Evolutionary conservation across 331 rosid genomes (phyloP).

Genomic region (Rosa hybrid): DNA sequence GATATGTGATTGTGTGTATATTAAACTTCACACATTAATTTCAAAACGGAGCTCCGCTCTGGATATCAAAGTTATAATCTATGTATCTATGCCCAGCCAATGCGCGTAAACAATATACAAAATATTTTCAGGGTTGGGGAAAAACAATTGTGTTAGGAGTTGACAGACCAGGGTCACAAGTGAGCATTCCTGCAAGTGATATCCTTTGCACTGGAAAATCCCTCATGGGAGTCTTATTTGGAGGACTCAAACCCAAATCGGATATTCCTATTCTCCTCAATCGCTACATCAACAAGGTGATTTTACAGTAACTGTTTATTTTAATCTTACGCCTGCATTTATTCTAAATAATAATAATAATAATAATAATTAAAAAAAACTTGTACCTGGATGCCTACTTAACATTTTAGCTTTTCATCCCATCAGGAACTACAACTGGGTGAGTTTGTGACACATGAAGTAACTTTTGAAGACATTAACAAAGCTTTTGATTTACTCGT

Average conservation of each 20-base stretch:
- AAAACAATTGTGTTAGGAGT: constrained; percentile 75
- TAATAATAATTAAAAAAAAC: too few species aligned
- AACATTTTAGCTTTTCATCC: not conserved
- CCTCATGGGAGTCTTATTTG: constrained; percentile 67
- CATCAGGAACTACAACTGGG: constrained; percentile 61
- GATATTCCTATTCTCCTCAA: constrained; percentile 68
- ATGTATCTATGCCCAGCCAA: not conserved
- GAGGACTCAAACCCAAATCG: constrained; percentile 81
- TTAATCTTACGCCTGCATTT: too few species aligned
- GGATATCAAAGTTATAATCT: not conserved
- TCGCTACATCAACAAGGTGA: constrained; percentile 76
- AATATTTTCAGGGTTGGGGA: constrained; percentile 79
- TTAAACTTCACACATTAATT: too few species aligned
- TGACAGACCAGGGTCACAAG: constrained; percentile 53
- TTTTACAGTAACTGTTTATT: not conserved
- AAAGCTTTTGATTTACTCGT: constrained; percentile 67
- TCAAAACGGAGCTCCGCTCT: too few species aligned
- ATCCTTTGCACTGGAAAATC: constrained; percentile 54
- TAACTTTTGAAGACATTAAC: constrained; percentile 68
- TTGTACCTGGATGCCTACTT: too few species aligned
- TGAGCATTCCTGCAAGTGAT: constrained; percentile 40
- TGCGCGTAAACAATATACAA: not conserved
- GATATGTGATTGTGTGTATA: too few species aligned
- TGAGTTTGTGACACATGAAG: constrained; percentile 69
- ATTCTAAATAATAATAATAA: too few species aligned